Evolutionary conservation across 2,329 filamentous ascomycete species (phyloP).

Genomic region (Ophidiomyces ophidiicola): DNA sequence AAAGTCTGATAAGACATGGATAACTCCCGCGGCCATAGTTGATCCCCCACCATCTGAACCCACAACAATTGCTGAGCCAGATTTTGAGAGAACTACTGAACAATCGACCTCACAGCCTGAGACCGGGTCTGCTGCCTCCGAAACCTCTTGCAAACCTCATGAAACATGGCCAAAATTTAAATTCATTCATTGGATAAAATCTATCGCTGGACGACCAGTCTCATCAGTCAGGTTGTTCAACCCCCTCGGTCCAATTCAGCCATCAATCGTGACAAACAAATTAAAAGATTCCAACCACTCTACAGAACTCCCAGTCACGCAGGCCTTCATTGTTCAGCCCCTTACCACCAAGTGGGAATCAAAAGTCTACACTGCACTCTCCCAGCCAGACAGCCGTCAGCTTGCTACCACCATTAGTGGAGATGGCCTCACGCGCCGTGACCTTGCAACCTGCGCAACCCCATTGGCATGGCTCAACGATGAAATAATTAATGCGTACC

Average conservation of each 20-base stretch:
- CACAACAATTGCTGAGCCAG: background rate
- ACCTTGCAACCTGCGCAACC: slow-evolving; percentile 28
- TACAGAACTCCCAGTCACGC: slow-evolving; percentile 11
- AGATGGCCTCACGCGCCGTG: slow-evolving; percentile 27
- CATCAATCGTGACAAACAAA: background rate
- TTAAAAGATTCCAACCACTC: slow-evolving; percentile 8
- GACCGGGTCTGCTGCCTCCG: slow-evolving; percentile 1
- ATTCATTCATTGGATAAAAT: slow-evolving; percentile 2
- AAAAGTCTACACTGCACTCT: slow-evolving; percentile 24
- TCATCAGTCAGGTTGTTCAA: slow-evolving; percentile 13
- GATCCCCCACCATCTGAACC: slow-evolving; percentile 2
- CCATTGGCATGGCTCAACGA: slow-evolving; percentile 35
- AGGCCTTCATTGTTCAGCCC: slow-evolving; percentile 26
- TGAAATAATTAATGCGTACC: slow-evolving; percentile 37
- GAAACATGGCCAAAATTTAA: background rate
- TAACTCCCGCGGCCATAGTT: background rate
- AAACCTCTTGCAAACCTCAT: background rate
- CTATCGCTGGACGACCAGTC: slow-evolving; percentile 13
- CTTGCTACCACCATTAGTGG: slow-evolving; percentile 26
- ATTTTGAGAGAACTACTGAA: background rate
- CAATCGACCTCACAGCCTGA: background rate
- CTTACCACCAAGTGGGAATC: slow-evolving; percentile 29
- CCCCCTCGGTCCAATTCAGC: slow-evolving; percentile 9
- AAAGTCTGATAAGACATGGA: slow-evolving; percentile 8
- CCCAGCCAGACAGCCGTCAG: slow-evolving; percentile 17